These are phyloP conservation scores for Fomitopsis betulina DNA, from an alignment of 1,284 basidiomycete genomes.

Conservation along the genomic window DNA sequence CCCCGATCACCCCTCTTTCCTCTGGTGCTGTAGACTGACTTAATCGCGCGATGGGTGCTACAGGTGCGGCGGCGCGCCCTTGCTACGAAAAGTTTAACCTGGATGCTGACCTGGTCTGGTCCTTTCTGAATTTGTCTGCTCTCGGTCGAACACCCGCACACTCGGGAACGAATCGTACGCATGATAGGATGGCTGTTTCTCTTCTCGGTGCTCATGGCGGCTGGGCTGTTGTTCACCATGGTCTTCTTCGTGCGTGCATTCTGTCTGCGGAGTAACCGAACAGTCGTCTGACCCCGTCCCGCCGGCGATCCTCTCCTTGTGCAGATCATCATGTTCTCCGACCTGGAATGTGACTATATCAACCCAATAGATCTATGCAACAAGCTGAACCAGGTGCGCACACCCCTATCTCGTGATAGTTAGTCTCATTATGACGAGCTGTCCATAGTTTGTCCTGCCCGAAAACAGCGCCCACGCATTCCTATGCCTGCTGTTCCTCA, in stretches of 20 bases:
- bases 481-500: slow-evolving; percentile 83
- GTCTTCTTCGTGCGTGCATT: slow-evolving; percentile 88
- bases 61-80: slow-evolving; percentile 21
- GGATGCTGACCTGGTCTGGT: not conserved
- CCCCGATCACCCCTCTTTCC: not conserved
- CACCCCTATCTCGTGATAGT: slow-evolving; percentile 3
- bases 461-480: slow-evolving; percentile 95
- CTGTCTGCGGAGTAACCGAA: not conserved
- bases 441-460: slow-evolving; percentile 86
- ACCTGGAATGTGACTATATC: slow-evolving; percentile 98
- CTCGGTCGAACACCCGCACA: not conserved
- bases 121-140: not conserved
- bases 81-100: not conserved
- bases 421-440: not conserved
- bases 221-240: slow-evolving; percentile 92
- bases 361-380: slow-evolving; percentile 99
- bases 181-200: slow-evolving; percentile 87
- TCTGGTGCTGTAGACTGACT: not conserved
- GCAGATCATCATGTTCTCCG: slow-evolving; percentile 99
- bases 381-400: slow-evolving; percentile 92
- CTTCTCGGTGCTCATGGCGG: slow-evolving; percentile 90
- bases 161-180: not conserved
- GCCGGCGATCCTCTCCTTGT: not conserved
- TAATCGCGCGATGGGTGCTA: slow-evolving; percentile 25
- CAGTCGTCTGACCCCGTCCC: not conserved